These are phyloP conservation scores for Psilocybe azurescens DNA, from an alignment of 768 basidiomycete genomes.

Conservation along the genomic window DNA sequence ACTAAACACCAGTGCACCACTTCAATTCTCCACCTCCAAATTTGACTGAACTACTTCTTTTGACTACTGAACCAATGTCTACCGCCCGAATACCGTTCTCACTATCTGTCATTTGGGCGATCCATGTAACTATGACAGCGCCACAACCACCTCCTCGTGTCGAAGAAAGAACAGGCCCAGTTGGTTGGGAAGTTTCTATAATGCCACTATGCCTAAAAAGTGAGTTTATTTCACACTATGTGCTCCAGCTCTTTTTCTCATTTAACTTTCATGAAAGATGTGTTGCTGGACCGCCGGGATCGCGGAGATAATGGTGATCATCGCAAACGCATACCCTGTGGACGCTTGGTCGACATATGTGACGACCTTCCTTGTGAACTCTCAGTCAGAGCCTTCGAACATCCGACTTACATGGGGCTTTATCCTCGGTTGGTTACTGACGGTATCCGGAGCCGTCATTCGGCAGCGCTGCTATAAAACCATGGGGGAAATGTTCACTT, in stretches of 20 bases:
- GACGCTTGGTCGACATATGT: background rate
- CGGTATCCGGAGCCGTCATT: conserved; percentile 16
- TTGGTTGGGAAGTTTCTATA: conserved; percentile 25
- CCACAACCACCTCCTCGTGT: conserved; percentile 30
- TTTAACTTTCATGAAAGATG: conserved; percentile 12
- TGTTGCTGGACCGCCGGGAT: conserved; percentile 24
- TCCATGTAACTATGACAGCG: conserved; percentile 30
- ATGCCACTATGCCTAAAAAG: conserved; percentile 31
- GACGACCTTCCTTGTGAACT: background rate
- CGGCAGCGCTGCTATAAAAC: conserved; percentile 20
- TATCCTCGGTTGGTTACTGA: conserved; percentile 13
- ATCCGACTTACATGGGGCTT: conserved; percentile 13
- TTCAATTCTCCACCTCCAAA: background rate
- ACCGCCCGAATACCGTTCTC: conserved; percentile 29
- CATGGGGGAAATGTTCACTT: conserved; percentile 24
- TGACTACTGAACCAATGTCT: conserved; percentile 14
- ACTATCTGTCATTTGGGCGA: conserved; percentile 29
- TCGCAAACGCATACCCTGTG: conserved; percentile 18
- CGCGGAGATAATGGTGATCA: conserved; percentile 22
- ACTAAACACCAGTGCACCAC: too few species aligned
- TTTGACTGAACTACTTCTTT: too few species aligned
- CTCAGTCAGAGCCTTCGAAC: background rate
- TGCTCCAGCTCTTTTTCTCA: background rate
- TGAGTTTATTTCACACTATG: conserved; percentile 8
- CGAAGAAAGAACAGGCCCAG: conserved; percentile 25